These are phyloP conservation scores for Litsea cubeba DNA, from an alignment of 164 flowering plant genomes.

Conservation along the genomic window DNA sequence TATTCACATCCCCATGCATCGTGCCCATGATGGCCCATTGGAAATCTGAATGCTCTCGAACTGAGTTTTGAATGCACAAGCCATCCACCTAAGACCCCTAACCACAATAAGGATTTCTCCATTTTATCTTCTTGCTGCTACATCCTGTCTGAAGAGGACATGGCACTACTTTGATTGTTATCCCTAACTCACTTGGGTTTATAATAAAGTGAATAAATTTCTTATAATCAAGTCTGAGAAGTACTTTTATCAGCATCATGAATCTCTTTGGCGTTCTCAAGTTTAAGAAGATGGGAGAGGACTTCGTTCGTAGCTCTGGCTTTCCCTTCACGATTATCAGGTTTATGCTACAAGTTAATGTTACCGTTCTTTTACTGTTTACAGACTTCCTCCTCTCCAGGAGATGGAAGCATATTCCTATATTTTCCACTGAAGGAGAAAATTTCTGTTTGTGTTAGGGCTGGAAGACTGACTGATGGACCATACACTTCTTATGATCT, in stretches of 20 bases:
- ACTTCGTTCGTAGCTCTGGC: constrained; percentile 70
- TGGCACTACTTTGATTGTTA: neutral
- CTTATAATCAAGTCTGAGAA: constrained; percentile 5
- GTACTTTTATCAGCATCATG: constrained; percentile 62
- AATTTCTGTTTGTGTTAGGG: constrained; percentile 30
- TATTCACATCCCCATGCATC: too few species aligned
- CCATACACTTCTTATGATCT: constrained; percentile 99
- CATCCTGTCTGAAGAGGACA: neutral
- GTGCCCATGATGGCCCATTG: too few species aligned
- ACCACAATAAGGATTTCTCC: too few species aligned
- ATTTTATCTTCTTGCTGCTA: neutral
- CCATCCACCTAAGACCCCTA: too few species aligned
- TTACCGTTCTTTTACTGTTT: neutral
- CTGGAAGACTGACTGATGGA: constrained; percentile 98
- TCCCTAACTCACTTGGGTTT: too few species aligned
- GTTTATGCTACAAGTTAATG: constrained; percentile 24
- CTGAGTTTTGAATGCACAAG: too few species aligned
- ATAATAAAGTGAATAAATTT: too few species aligned
- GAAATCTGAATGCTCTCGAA: too few species aligned
- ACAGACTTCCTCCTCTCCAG: neutral
- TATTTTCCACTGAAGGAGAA: neutral
- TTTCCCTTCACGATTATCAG: constrained; percentile 93
- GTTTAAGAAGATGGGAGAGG: constrained; percentile 96
- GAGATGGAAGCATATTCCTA: neutral
- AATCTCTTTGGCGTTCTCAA: constrained; percentile 98